Evolutionary conservation across 331 rosid species (phyloP), one percentile per base, ranked within the genome.

Genomic region (Rhamnella rubrinervis): DNA sequence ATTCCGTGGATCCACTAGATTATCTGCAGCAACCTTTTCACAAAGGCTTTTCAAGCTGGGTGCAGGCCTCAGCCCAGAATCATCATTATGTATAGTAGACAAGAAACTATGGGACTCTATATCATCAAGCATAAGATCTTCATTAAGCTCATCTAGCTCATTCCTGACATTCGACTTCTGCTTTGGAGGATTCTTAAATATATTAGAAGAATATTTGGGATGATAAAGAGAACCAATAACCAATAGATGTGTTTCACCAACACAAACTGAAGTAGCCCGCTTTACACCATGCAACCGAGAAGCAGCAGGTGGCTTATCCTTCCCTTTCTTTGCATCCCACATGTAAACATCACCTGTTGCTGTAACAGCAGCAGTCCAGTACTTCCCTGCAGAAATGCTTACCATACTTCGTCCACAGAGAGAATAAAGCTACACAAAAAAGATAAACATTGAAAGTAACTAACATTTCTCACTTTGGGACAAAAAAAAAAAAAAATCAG

Each of bases 1-100:
- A 78, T 93, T 93, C 26, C 98, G 88, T 72, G 98, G 98, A 83
- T 93, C 98, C 79, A 93, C 97, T 70, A 93, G 60, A 84, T 78
- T 78, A 63, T 91, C 95, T 7, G 96, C 97, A 46, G 97, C 96
- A 58, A 76, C 90, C 71, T 87, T 91, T 81, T 91, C 96, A 70
- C 97, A 91, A 15, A 91, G 92, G 75, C 95, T 82, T 82, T 87
- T 93, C 59, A 93, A 81, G 84, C 92, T 89, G 21, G 98, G 98
- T 39, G 68, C 61, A 44, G 82, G 59, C 50, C 53, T 79, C 74
- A 62, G 81, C 67, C 68, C 88, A n/a, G 63, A 56, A 57, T 71
- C 80, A 74, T 76, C 83, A 55, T 77, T 79, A 49, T 84, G 83
- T 18, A 61, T 55, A 13, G 71, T 50, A 53, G 79, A 61, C 55